Evolutionary conservation across 1,284 basidiomycete species (phyloP).

Genomic region (Termitomyces sp.): DNA sequence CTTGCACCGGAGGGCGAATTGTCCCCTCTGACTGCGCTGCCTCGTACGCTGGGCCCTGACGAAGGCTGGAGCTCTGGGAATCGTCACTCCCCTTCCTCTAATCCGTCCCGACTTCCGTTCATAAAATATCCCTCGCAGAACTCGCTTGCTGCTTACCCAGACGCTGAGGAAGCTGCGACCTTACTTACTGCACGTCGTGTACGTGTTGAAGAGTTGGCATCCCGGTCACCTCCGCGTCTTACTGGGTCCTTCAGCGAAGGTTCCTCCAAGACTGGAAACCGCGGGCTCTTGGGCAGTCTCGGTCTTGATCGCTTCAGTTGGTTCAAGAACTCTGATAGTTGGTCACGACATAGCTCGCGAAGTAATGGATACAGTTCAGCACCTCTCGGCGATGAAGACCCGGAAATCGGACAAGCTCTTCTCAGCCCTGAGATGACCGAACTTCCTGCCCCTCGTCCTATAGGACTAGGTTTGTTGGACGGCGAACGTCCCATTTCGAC

Average conservation of each 20-base stretch:
- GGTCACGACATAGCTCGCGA: constrained; percentile 15
- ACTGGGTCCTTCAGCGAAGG: constrained; percentile 13
- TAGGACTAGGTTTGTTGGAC: constrained; percentile 19
- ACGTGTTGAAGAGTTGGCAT: constrained; percentile 41
- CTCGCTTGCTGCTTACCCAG: constrained; percentile 30
- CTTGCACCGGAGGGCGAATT: constrained; percentile 17
- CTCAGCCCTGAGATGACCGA: constrained; percentile 19
- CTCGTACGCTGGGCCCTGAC: constrained; percentile 31
- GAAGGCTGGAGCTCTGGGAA: constrained; percentile 11
- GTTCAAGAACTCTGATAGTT: constrained; percentile 34
- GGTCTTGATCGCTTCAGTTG: constrained; percentile 47
- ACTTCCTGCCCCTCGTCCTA: constrained; percentile 6
- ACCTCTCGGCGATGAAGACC: constrained; percentile 15
- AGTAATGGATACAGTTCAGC: constrained; percentile 3
- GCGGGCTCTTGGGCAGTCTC: constrained; percentile 24
- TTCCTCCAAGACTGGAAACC: constrained; percentile 14
- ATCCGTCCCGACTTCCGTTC: constrained; percentile 7
- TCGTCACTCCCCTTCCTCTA: constrained; percentile 1
- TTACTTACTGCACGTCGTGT: constrained; percentile 58
- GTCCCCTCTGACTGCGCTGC: constrained; percentile 24
- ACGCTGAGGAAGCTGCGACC: constrained; percentile 44
- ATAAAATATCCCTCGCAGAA: constrained; percentile 16
- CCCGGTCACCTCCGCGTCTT: constrained; percentile 24
- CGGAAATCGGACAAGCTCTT: constrained; percentile 22
- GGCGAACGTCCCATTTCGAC: constrained; percentile 51